phyloP scores from a whole-genome alignment of 129 eudicot genomes.

The Tanacetum coccineum region DNA sequence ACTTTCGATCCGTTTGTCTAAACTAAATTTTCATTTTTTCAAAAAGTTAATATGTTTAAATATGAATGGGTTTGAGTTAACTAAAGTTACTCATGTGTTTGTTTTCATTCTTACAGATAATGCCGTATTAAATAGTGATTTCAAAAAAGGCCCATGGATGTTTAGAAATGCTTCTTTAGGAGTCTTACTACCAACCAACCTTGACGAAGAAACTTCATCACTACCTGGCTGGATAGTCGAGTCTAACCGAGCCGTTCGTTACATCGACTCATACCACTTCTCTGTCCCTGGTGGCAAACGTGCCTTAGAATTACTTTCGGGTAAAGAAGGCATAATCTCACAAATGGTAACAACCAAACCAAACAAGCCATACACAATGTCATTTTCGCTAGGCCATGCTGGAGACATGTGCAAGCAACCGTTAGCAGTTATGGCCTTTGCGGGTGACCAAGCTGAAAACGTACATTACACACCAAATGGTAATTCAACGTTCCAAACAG shows the following conservation, averaged over 20 bases:
- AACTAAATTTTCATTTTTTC: background rate
- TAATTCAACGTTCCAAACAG: conserved; percentile 59
- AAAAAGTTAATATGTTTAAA: no score
- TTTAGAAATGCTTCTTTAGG: conserved; percentile 86
- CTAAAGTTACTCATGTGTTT: background rate
- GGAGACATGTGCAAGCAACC: conserved; percentile 83
- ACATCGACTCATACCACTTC: conserved; percentile 82
- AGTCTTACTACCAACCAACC: conserved; percentile 92
- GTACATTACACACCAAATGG: conserved; percentile 59
- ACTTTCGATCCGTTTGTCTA: background rate
- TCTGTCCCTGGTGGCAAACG: conserved; percentile 81
- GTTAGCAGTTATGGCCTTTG: conserved; percentile 91
- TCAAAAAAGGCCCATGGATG: conserved; percentile 98
- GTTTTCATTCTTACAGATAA: conserved; percentile 44
- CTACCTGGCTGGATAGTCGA: conserved; percentile 98
- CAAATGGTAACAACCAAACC: conserved; percentile 92
- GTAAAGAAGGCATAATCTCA: conserved; percentile 96
- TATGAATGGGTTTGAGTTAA: background rate
- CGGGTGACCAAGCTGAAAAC: conserved; percentile 89
- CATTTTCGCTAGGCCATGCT: conserved; percentile 80
- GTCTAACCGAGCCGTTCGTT: conserved; percentile 92
- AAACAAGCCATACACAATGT: conserved; percentile 64
- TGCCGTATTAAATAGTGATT: conserved; percentile 85
- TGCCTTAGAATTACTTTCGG: conserved; percentile 83
- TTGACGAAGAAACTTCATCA: conserved; percentile 81